Evolutionary conservation across 495 filamentous ascomycete species (phyloP), one percentile per base, ranked within the genome.

Genomic region (Penicillium taxi): DNA sequence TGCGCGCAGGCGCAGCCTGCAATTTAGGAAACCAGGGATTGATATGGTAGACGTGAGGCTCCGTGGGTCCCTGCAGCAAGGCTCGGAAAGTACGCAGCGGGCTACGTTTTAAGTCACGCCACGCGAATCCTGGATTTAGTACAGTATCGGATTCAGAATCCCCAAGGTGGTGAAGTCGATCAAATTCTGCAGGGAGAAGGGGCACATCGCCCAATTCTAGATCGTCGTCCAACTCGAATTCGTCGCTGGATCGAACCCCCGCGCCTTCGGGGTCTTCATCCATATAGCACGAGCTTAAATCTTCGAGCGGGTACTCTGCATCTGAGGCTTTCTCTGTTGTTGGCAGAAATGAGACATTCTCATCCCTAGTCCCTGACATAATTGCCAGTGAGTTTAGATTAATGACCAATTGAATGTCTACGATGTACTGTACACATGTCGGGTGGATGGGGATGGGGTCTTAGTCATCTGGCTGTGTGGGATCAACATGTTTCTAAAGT

Each of bases 41-140:
- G 44, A 89, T 85, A 27, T 64, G 71, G 52, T 75, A 75, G 35
- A 67, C 63, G 22, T 62, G 67, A 2, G 82, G 75, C 21, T 65
- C 69, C 16, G 67, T 44, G 0, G 84, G 84, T 0, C 84, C 84
- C 14, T 56, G 49, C 11, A 58, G 46, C 66, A 56, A 62, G 7
- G 42, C 24, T 12, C 20, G 32, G 21, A 62, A 60, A 16, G 56
- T 58, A 37, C 61, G 57, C 36, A 45, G 40, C 33, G 50, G 53
- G 16, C 51, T 44, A 8, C 23, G 30, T 16, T 27, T 22, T 17
- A 37, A n/a, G 7, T 37, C 26, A 3, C 31, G 8, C 22, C 37
- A 12, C 26, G 27, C 23, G 20, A 31, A 31, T 35, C 32, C 12
- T 44, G 26, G n/a, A n/a, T n/a, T n/a, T n/a, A n/a, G n/a, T n/a